Percentiles rank a stretch among this genome's conserved stretches.
Conservation (phyloP, 306 rosid species). For the Lathyrus sativus region DNA sequence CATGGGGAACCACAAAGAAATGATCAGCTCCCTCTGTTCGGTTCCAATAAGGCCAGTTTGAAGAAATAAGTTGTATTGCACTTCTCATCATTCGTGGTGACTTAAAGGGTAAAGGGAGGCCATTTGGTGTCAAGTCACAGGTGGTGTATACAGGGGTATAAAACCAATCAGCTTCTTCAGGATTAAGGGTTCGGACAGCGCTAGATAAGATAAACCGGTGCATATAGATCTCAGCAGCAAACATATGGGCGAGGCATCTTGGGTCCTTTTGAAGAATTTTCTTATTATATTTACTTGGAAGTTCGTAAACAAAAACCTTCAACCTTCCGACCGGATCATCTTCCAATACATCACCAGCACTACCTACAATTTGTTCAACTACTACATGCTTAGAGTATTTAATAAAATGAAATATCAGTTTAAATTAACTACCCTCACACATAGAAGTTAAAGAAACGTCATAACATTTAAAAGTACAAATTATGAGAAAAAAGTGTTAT, state of each 20-base stretch:
- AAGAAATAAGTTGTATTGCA: slow-evolving; percentile 93
- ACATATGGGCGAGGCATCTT: slow-evolving; percentile 95
- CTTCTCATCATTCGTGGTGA: slow-evolving; percentile 99
- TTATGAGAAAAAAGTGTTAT: not conserved
- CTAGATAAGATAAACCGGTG: slow-evolving; percentile 93
- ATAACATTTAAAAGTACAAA: not conserved
- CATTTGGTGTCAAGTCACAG: slow-evolving; percentile 96
- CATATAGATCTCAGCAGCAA: slow-evolving; percentile 99
- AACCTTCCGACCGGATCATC: slow-evolving; percentile 98
- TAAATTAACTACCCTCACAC: slow-evolving; percentile 12
- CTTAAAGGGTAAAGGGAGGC: slow-evolving; percentile 96
- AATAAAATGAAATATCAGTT: slow-evolving; percentile 14
- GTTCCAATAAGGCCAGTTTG: slow-evolving; percentile 99
- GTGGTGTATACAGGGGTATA: slow-evolving; percentile 96
- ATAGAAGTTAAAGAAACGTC: slow-evolving; percentile 4
- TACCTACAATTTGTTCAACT: slow-evolving; percentile 61
- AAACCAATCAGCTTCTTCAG: slow-evolving; percentile 99
- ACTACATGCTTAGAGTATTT: slow-evolving; percentile 21
- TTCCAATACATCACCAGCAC: slow-evolving; percentile 98
- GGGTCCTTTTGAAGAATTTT: slow-evolving; percentile 95
- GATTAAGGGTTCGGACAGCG: slow-evolving; percentile 94
- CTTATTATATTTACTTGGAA: slow-evolving; percentile 97
- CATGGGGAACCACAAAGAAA: slow-evolving; percentile 95
- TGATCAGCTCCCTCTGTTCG: slow-evolving; percentile 96
- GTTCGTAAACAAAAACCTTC: slow-evolving; percentile 97